These are phyloP conservation scores for Penicillium glabrum DNA, from an alignment of 2,329 filamentous ascomycete genomes.

Conservation along the genomic window DNA sequence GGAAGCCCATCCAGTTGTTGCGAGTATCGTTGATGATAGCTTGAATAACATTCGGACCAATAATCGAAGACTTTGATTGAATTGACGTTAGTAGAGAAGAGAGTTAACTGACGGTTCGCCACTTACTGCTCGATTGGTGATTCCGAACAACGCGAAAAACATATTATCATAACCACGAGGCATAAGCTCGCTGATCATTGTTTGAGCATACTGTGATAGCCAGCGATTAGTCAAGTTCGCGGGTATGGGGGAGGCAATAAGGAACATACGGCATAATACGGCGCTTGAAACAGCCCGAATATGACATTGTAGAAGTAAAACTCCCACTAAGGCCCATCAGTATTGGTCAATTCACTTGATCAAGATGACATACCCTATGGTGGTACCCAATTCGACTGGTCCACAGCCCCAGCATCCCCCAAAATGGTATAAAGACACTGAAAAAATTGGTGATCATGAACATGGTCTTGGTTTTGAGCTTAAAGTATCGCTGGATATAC, in stretches of 20 bases:
- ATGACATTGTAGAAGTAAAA: constrained; percentile 47
- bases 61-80: constrained; percentile 40
- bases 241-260: background rate
- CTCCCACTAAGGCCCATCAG: constrained; percentile 32
- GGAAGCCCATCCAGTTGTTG: constrained; percentile 48
- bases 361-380: constrained; percentile 27
- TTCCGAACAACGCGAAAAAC: constrained; percentile 47
- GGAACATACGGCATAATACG: constrained; percentile 40
- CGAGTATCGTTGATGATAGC: constrained; percentile 44
- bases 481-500: constrained; percentile 45
- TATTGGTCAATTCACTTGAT: background rate
- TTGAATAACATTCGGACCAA: constrained; percentile 46
- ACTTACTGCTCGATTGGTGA: constrained; percentile 45
- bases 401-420: constrained; percentile 46
- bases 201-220: constrained; percentile 38
- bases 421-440: constrained; percentile 42
- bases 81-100: background rate
- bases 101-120: background rate
- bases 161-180: constrained; percentile 46
- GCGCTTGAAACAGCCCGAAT: constrained; percentile 45
- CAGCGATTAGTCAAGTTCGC: background rate
- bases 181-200: constrained; percentile 47
- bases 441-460: constrained; percentile 45
- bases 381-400: constrained; percentile 42
- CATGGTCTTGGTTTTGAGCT: constrained; percentile 43